Percentiles rank a stretch among this genome's conserved stretches.
Evolutionary conservation across 371 early-diverging fungal genomes (phyloP).

Genomic region (Mucor saturninus): DNA sequence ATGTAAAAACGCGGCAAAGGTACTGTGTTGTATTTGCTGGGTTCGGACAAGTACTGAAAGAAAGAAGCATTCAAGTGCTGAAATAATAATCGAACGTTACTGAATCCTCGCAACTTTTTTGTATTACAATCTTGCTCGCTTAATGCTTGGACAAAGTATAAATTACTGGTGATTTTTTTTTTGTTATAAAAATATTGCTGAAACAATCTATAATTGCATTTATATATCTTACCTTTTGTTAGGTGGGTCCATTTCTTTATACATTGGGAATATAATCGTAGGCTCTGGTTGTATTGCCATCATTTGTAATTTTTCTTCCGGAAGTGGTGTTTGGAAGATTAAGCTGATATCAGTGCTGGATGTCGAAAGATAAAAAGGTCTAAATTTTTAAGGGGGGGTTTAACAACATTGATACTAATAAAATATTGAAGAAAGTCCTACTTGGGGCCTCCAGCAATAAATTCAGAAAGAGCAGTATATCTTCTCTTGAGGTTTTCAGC

Average conservation of each 20-base stretch:
- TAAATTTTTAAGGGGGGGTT: neutral
- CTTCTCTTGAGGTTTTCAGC: constrained; percentile 28
- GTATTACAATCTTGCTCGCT: constrained; percentile 26
- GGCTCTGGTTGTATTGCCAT: neutral
- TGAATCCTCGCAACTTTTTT: constrained; percentile 35
- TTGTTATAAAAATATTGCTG: neutral
- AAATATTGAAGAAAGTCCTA: constrained; percentile 6
- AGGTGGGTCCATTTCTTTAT: constrained; percentile 14
- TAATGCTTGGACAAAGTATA: constrained; percentile 41
- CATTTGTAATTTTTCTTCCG: constrained; percentile 12
- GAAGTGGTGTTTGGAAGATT: neutral
- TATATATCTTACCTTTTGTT: constrained; percentile 18
- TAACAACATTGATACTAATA: neutral
- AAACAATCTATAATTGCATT: neutral
- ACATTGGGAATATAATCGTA: constrained; percentile 13
- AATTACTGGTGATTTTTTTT: constrained; percentile 15
- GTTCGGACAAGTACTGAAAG: constrained; percentile 24
- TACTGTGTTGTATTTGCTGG: neutral
- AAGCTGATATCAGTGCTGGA: constrained; percentile 1
- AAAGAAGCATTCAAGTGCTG: constrained; percentile 40
- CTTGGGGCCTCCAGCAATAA: constrained; percentile 24
- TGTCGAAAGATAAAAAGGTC: constrained; percentile 18
- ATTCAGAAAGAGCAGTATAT: constrained; percentile 12
- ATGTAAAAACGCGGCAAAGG: constrained; percentile 51
- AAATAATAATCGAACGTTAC: constrained; percentile 36